Evolutionary conservation across 805 yeast genomes (phyloP).

Genomic region (Yarrowia sp.): DNA sequence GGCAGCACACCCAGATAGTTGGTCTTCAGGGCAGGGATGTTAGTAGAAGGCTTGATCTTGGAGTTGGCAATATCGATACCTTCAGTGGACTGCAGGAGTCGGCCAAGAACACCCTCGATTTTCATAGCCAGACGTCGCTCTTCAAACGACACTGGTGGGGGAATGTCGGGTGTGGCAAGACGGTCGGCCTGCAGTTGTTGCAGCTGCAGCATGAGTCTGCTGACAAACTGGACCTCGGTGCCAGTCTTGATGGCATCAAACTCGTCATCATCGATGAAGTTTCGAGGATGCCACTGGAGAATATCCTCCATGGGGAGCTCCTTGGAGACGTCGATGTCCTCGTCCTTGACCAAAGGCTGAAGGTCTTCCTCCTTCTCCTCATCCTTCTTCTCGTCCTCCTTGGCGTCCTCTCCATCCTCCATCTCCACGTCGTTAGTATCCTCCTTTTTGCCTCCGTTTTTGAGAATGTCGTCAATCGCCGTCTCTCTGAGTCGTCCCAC

Average conservation of each 20-base stretch:
- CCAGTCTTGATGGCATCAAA: conserved; percentile 48
- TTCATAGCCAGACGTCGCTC: conserved; percentile 41
- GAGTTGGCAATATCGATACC: conserved; percentile 1
- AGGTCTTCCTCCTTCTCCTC: conserved; percentile 31
- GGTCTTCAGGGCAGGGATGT: conserved; percentile 66
- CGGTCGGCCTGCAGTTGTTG: conserved; percentile 52
- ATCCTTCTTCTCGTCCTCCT: conserved; percentile 28
- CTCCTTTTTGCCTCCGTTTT: conserved; percentile 28
- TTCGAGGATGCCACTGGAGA: conserved; percentile 51
- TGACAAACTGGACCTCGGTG: conserved; percentile 45
- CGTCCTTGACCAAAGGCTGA: neutral
- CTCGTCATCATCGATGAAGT: conserved; percentile 52
- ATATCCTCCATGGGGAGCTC: conserved; percentile 38
- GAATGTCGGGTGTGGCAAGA: conserved; percentile 34
- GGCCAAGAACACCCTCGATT: conserved; percentile 43
- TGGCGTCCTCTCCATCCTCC: conserved; percentile 30
- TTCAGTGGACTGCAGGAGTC: conserved; percentile 40
- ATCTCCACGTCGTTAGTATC: conserved; percentile 29
- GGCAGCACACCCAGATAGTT: conserved; percentile 82
- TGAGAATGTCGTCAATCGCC: neutral
- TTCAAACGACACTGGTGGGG: conserved; percentile 32
- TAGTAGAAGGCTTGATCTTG: conserved; percentile 32
- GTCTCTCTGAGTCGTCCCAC: conserved; percentile 22
- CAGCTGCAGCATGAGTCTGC: conserved; percentile 48
- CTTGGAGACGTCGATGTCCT: neutral